Base-by-base conservation (phyloP, 2,329 filamentous ascomycete species). In the Lecanicillium sp. region DNA sequence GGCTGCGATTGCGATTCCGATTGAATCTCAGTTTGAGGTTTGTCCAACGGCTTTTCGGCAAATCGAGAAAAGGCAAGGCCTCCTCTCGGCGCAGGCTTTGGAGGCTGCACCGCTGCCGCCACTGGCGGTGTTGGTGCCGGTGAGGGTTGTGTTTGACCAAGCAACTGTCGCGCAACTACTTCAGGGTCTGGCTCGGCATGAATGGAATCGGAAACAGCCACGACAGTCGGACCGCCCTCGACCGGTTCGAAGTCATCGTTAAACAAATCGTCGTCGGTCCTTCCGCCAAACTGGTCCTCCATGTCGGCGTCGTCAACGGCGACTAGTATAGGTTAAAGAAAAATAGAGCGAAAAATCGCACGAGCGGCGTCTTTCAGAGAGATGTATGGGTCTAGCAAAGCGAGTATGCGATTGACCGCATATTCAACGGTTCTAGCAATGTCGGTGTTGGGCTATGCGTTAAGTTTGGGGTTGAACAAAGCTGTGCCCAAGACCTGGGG, bases 221-320 rank as follows among this genome's bases (percentile, higher is more conserved):
- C 19, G 16, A 56, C 45, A 16, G 60, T 47, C 5, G 56, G 42
- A 33, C 59, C 53, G 45, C 56, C 55, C 29, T 64, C 56, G 36
- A 76, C 65, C 7, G 73, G 73, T 53, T 78, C 75, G 42, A 78
- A 76, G 49, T 79, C 75, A 47, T 79, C 75, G 43, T 71, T 70
- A 52, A 79, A 79, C 43, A 79, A 65, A 51, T 78, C 75, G 48
- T 79, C 75, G 50, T 79, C 75, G 33, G 75, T 78, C 15, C 75
- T 66, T 34, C 73, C 74, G 43, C 70, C 67, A 47, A 78, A 78
- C 50, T 78, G 74, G 46, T 78, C 74, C 16, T 78, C 73, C 74
- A 78, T 78, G 45, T 30, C n/a, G n/a, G n/a, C n/a, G n/a, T n/a
- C n/a, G n/a, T n/a, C n/a, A n/a, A n/a, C 40, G 40, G 36, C 20